A percentile compares a stretch with the other conserved stretches of the same genome.
Evolutionary conservation across 108 stramenopile genomes (phyloP).

Genomic region (Fragilariopsis cylindrus): DNA sequence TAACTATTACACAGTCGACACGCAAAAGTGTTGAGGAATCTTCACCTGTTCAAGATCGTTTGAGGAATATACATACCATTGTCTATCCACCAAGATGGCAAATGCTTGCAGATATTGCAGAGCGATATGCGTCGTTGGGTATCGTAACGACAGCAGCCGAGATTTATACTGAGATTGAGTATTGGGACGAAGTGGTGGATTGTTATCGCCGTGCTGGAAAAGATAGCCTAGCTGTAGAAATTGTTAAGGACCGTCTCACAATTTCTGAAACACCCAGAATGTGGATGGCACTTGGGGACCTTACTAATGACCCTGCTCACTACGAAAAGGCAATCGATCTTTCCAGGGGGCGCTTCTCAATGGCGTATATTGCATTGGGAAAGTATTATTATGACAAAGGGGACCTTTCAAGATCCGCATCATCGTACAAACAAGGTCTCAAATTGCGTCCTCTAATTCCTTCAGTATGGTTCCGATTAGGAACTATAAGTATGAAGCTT

Average conservation of each 20-base stretch:
- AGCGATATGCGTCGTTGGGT: slow-evolving; percentile 87
- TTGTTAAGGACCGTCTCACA: slow-evolving; percentile 82
- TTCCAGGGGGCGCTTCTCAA: slow-evolving; percentile 79
- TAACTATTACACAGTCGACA: slow-evolving; percentile 87
- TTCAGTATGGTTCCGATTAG: slow-evolving; percentile 89
- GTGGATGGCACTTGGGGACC: slow-evolving; percentile 90
- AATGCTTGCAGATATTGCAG: slow-evolving; percentile 90
- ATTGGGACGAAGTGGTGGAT: slow-evolving; percentile 98
- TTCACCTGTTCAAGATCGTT: slow-evolving; percentile 86
- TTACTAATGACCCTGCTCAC: slow-evolving; percentile 77
- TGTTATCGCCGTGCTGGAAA: slow-evolving; percentile 91
- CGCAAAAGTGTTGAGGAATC: slow-evolving; percentile 86
- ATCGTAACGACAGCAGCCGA: slow-evolving; percentile 92
- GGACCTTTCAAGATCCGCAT: slow-evolving; percentile 56
- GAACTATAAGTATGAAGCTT: slow-evolving; percentile 88
- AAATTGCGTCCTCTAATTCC: slow-evolving; percentile 85
- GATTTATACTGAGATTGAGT: slow-evolving; percentile 90
- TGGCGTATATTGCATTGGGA: slow-evolving; percentile 85
- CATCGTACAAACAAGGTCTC: slow-evolving; percentile 69
- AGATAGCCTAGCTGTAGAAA: slow-evolving; percentile 80
- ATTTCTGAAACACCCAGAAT: slow-evolving; percentile 85
- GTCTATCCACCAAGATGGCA: slow-evolving; percentile 95
- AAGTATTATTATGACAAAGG: slow-evolving; percentile 71
- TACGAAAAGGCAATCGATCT: slow-evolving; percentile 89
- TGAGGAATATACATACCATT: slow-evolving; percentile 83